Percentiles rank a stretch among this genome's conserved stretches.
phyloP scores from a whole-genome alignment of 306 rosid genomes.

The Castanea mollissima region DNA sequence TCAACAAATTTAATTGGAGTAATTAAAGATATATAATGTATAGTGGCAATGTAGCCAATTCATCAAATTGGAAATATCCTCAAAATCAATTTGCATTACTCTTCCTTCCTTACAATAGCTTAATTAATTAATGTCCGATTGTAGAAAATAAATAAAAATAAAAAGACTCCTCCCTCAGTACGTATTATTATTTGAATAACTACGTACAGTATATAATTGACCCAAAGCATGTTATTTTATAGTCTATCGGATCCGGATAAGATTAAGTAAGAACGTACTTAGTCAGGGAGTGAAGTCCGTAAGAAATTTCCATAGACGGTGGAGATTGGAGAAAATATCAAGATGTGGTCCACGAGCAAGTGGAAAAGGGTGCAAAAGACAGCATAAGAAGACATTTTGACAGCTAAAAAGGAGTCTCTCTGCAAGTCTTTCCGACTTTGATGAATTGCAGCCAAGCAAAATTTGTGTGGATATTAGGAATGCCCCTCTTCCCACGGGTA shows the following conservation, averaged over 20 bases:
- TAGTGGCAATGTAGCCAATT: too few relatives aligned
- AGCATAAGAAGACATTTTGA: constrained; percentile 38
- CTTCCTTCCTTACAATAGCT: too few relatives aligned
- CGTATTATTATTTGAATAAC: too few relatives aligned
- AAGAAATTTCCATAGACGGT: not conserved
- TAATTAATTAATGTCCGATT: too few relatives aligned
- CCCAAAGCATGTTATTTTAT: not conserved
- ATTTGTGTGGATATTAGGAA: not conserved
- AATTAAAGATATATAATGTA: too few relatives aligned
- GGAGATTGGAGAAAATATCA: not conserved
- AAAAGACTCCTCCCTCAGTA: too few relatives aligned
- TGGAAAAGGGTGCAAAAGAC: constrained; percentile 1
- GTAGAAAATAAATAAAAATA: too few relatives aligned
- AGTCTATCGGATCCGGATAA: not conserved
- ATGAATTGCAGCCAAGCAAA: not conserved
- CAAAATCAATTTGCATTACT: too few relatives aligned
- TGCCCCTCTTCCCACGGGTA: too few relatives aligned
- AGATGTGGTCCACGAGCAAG: constrained; percentile 32
- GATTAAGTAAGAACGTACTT: not conserved
- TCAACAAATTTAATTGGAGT: too few relatives aligned
- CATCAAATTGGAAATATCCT: too few relatives aligned
- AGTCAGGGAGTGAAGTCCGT: not conserved
- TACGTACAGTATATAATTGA: not conserved
- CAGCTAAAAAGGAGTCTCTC: constrained; percentile 31
- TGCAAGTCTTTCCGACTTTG: constrained; percentile 11